Evolutionary conservation across 2,329 filamentous ascomycete genomes (phyloP).

Genomic region (Sclerotinia minor): DNA sequence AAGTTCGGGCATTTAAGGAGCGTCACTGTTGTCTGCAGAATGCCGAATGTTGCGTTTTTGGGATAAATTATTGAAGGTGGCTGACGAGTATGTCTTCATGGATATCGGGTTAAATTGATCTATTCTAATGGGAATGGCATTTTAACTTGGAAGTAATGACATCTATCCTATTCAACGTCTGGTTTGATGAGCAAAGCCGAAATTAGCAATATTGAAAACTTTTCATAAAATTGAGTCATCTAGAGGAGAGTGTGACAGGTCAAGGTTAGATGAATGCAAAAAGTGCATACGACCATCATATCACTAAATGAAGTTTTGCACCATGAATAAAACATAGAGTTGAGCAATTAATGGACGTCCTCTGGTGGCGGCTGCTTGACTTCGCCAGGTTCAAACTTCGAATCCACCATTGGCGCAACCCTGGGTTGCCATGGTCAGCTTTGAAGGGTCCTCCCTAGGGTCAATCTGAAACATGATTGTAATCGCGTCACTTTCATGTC

Average conservation of each 20-base stretch:
- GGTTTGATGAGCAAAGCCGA: background rate
- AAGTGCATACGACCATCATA: too few species aligned
- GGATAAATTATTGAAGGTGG: background rate
- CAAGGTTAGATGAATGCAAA: too few species aligned
- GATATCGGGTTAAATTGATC: background rate
- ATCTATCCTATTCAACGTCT: background rate
- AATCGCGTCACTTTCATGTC: too few species aligned
- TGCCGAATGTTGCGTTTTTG: background rate
- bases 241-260: background rate
- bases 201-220: background rate
- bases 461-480: too few species aligned
- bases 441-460: too few species aligned
- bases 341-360: too few species aligned
- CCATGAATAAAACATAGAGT: too few species aligned
- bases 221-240: background rate
- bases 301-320: too few species aligned
- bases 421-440: too few species aligned
- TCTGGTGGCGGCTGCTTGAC: too few species aligned
- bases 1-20: background rate
- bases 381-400: too few species aligned
- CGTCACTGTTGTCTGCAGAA: background rate
- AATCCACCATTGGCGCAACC: too few species aligned
- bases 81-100: background rate
- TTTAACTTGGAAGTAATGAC: background rate
- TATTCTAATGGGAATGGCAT: background rate